Base-by-base conservation (phyloP, 257 asterid genomes). In the Prunella vulgaris region DNA sequence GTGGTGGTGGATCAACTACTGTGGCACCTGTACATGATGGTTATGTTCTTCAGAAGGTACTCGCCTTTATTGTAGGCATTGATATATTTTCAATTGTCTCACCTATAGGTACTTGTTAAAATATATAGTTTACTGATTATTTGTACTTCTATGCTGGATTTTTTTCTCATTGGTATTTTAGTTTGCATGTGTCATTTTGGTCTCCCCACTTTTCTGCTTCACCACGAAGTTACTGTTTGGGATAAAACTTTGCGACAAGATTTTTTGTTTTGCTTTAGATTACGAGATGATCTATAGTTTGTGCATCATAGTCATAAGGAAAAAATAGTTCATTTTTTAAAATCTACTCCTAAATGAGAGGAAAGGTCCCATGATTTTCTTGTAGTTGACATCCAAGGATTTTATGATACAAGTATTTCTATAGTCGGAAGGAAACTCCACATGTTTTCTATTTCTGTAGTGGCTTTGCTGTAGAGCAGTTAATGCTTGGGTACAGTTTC, bases 1-100 rank as follows among this genome's bases (percentile, higher is more conserved):
- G 99, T 83, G 99, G 99, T 51, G 97, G 97, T 79, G 99, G 97
- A 77, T 89, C 96, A 5, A 91, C 99, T 74, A 91, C 95, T 28
- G 92, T 94, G 76, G 96, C 96, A 79, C 99, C 99, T 9, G 97
- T 94, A 7, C 97, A 91, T 72, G 99, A 94, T 72, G 99, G 99
- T 72, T 94, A 89, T 75, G 97, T 94, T 63, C 93, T 94, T 85
- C 99, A 87, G 80, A 94, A 87, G 99, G 99, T 94, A 82, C 48
- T 40, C 21, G 13, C 59, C 40, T 73, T 73, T 61, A 28, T 37
- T 48, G 7, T 74, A 21, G 76, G 59, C 15, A 46, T 72, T 60
- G 46, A 58, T 38, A 57, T 64, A 54, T 71, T 21, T 70, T 44
- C 2, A 1, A 38, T 49, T n/a, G n/a, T 75, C 66, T 22, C 25